phyloP scores from a whole-genome alignment of 768 basidiomycete genomes.

The Boletus speciosus region DNA sequence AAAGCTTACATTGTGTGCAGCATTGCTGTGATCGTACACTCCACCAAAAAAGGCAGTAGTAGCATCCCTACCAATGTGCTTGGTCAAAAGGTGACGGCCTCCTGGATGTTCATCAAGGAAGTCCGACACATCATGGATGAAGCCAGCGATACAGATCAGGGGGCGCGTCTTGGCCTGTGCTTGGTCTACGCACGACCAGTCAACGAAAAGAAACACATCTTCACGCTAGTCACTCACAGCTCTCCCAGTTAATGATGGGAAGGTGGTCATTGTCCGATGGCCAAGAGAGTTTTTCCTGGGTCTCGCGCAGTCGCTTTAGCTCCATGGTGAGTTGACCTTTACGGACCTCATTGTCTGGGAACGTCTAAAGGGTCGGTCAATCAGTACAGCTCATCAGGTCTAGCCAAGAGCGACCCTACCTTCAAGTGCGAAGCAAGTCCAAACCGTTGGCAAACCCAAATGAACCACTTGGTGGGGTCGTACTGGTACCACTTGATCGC shows the following conservation, averaged over 20 bases:
- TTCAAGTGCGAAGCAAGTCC: constrained; percentile 59
- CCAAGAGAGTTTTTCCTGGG: constrained; percentile 76
- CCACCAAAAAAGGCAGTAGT: constrained; percentile 94
- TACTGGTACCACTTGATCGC: constrained; percentile 91
- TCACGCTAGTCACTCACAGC: constrained; percentile 48
- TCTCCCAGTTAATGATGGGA: constrained; percentile 83
- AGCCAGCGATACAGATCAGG: constrained; percentile 82
- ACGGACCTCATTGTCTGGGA: constrained; percentile 68
- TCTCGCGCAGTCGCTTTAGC: constrained; percentile 78
- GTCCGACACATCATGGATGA: constrained; percentile 83
- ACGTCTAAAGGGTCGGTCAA: constrained; percentile 28
- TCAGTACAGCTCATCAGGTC: background rate
- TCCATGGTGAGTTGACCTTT: constrained; percentile 96
- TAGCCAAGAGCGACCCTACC: constrained; percentile 18
- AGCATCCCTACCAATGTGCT: constrained; percentile 86
- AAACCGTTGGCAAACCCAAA: constrained; percentile 45
- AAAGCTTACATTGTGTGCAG: constrained; percentile 71
- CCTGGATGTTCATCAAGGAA: constrained; percentile 94
- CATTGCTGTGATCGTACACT: constrained; percentile 85
- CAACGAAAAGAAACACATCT: background rate
- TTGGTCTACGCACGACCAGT: constrained; percentile 49
- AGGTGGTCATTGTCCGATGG: constrained; percentile 72
- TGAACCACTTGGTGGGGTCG: constrained; percentile 93
- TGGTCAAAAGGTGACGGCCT: constrained; percentile 77
- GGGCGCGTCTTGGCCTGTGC: constrained; percentile 77